Evolutionary conservation across 2,329 filamentous ascomycete genomes (phyloP).

Genomic region (Scopulariopsis brevicaulis): DNA sequence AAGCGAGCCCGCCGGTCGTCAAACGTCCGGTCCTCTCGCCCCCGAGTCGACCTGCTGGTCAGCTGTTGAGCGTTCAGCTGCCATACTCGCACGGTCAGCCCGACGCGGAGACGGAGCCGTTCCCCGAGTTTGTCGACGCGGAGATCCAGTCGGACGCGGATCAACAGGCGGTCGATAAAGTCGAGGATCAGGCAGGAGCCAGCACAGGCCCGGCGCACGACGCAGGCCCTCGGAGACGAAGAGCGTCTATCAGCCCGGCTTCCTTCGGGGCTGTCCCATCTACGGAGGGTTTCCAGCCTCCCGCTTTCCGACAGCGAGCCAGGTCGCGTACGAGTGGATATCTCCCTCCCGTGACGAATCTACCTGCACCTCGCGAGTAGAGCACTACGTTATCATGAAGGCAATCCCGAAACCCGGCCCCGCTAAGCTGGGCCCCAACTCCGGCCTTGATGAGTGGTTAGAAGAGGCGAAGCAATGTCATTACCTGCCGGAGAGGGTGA

Average conservation of each 20-base stretch:
- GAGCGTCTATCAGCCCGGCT: not conserved
- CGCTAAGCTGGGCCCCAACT: conserved; percentile 70
- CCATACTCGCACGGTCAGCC: not conserved
- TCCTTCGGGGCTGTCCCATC: not conserved
- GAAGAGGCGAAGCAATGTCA: conserved; percentile 95
- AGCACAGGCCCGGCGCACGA: not conserved
- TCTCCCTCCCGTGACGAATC: not conserved
- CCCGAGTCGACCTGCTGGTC: not conserved
- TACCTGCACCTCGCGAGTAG: not conserved
- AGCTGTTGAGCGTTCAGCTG: not conserved
- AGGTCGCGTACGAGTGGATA: not conserved
- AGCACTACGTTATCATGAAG: conserved; percentile 19
- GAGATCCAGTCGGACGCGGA: not conserved
- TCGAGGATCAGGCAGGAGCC: not conserved
- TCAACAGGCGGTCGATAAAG: not conserved
- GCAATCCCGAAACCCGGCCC: conserved; percentile 78
- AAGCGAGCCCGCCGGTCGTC: not conserved
- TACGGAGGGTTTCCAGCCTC: not conserved
- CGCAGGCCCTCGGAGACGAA: not conserved
- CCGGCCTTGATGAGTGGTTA: conserved; percentile 90
- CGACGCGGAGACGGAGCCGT: not conserved
- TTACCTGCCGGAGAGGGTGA: conserved; percentile 88
- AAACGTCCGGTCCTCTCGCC: not conserved
- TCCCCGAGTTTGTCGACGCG: not conserved
- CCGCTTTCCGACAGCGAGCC: not conserved